Percentiles rank a stretch among this genome's conserved stretches.
Conservation (phyloP, 306 rosid species). For the Cucurbita maxima region DNA sequence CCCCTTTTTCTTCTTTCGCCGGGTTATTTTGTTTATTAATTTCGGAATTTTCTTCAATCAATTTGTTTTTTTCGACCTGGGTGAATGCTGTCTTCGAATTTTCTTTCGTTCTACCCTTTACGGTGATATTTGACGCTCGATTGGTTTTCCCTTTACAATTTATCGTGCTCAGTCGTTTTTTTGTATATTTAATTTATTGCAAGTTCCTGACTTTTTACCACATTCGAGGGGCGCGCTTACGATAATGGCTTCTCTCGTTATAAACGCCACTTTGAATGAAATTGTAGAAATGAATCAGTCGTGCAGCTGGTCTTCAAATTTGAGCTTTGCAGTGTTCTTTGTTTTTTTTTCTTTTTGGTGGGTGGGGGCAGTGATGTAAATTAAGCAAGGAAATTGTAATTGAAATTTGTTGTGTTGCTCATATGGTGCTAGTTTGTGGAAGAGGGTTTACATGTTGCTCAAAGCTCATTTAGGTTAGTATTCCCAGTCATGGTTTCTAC, state of each 20-base stretch:
- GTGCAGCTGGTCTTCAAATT: background rate
- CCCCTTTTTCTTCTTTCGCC: background rate
- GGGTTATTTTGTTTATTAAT: background rate
- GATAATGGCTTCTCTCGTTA: background rate
- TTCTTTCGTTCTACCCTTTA: background rate
- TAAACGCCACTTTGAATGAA: background rate
- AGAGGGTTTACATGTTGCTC: background rate
- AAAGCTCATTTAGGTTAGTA: background rate
- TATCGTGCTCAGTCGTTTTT: background rate
- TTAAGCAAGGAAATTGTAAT: background rate
- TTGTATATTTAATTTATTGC: background rate
- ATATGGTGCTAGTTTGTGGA: background rate
- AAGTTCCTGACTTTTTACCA: background rate
- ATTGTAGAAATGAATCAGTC: background rate
- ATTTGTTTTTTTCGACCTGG: background rate
- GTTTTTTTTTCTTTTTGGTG: background rate
- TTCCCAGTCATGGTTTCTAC: too few relatives aligned
- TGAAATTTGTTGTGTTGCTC: background rate
- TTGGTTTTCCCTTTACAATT: background rate
- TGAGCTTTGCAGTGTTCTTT: background rate
- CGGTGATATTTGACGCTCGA: background rate
- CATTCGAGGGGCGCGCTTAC: background rate
- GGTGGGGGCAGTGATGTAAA: background rate
- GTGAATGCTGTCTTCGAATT: background rate
- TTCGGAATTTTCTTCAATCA: background rate